Evolutionary conservation across 768 basidiomycete genomes (phyloP).

Genomic region (Dentipellis fragilis): DNA sequence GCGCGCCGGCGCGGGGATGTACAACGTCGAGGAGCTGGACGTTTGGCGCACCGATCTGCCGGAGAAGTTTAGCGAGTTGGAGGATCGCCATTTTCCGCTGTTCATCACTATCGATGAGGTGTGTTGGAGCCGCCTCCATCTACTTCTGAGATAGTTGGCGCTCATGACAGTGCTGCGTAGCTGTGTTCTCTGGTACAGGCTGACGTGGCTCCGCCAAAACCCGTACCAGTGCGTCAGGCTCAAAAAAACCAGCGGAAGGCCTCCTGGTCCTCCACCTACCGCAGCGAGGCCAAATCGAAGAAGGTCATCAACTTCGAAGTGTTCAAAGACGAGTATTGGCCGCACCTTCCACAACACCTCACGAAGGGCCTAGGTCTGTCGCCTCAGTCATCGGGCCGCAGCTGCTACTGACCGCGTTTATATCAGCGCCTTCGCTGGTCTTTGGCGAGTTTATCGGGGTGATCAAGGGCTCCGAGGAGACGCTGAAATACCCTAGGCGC

Average conservation of each 20-base stretch:
- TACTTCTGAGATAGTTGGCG: too few relatives aligned
- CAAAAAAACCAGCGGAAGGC: background rate
- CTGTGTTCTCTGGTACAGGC: constrained; percentile 39
- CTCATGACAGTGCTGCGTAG: constrained; percentile 17
- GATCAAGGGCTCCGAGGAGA: constrained; percentile 58
- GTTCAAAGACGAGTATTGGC: constrained; percentile 49
- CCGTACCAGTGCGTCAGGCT: too few relatives aligned
- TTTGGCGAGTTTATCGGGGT: constrained; percentile 64
- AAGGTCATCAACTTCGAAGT: background rate
- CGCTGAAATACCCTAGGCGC: constrained; percentile 19
- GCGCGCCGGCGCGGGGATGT: constrained; percentile 23
- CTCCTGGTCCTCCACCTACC: background rate
- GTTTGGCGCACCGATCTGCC: constrained; percentile 38
- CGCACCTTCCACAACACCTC: constrained; percentile 40
- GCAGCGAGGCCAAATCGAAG: background rate
- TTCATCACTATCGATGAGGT: constrained; percentile 62
- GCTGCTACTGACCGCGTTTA: background rate
- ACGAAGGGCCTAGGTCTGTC: constrained; percentile 42
- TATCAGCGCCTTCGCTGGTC: constrained; percentile 47
- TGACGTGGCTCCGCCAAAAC: constrained; percentile 22
- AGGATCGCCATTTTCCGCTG: constrained; percentile 56
- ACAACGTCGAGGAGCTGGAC: constrained; percentile 29
- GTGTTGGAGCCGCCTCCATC: constrained; percentile 5
- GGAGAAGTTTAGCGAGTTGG: constrained; percentile 39
- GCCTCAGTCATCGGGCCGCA: background rate